Percentiles rank a stretch among this genome's conserved stretches.
Evolutionary conservation across 768 basidiomycete species (phyloP).

Genomic region (Gloeostereum incarnatum): DNA sequence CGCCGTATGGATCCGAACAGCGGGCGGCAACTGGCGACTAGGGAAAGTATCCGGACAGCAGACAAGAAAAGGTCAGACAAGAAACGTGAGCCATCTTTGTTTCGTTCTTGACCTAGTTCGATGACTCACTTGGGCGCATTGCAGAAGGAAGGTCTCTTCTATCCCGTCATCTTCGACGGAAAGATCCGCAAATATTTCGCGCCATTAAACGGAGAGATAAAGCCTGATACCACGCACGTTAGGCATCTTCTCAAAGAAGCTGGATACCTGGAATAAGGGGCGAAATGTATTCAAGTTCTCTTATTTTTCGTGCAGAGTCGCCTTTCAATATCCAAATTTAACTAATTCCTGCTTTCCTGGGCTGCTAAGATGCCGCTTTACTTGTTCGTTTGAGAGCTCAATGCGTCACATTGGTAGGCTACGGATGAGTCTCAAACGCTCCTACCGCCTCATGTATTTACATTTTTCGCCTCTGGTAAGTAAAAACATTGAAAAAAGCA

Average conservation of each 20-base stretch:
- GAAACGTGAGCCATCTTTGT: conserved; percentile 25
- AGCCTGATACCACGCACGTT: conserved; percentile 42
- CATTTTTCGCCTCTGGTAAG: too few species aligned
- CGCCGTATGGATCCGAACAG: conserved; percentile 41
- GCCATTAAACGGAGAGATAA: conserved; percentile 58
- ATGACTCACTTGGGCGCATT: background rate
- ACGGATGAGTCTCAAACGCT: too few species aligned
- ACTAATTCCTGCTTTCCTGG: too few species aligned
- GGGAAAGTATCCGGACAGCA: conserved; percentile 39
- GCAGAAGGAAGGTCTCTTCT: conserved; percentile 43
- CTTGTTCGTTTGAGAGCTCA: too few species aligned
- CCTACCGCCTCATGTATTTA: too few species aligned
- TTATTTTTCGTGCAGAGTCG: too few species aligned
- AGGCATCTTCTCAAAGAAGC: conserved; percentile 37
- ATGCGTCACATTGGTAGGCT: too few species aligned
- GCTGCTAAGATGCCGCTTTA: too few species aligned
- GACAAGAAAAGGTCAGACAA: conserved; percentile 34
- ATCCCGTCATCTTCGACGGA: conserved; percentile 38
- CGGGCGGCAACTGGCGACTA: conserved; percentile 38
- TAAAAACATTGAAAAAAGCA: too few species aligned
- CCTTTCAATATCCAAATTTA: too few species aligned
- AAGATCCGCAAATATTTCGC: conserved; percentile 52
- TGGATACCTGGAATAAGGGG: too few species aligned
- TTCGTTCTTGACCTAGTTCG: conserved; percentile 3
- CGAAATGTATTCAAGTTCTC: too few species aligned